A percentile compares a stretch with the other conserved stretches of the same genome.
Evolutionary conservation across 2,329 filamentous ascomycete species (phyloP).

Genomic region (Stromatinia cepivora): DNA sequence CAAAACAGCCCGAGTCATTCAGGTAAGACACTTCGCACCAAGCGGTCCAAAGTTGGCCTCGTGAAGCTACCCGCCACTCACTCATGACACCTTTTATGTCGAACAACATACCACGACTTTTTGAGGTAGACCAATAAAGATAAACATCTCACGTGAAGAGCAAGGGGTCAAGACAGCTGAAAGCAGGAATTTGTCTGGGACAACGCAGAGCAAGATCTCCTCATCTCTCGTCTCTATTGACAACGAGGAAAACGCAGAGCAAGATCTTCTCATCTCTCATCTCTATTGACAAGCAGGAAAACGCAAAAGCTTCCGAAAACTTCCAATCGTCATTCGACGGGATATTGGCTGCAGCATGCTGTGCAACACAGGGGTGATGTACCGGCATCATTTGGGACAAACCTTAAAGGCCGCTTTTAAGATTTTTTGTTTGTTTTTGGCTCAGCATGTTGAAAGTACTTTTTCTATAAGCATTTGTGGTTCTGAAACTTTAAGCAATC

Average conservation of each 20-base stretch:
- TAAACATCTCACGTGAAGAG: neutral
- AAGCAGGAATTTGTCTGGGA: neutral
- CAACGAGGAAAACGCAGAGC: slow-evolving; percentile 8
- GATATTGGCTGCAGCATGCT: slow-evolving; percentile 13
- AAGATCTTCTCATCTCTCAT: slow-evolving; percentile 14
- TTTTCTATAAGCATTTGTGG: neutral
- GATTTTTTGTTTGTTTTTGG: neutral
- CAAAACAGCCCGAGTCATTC: slow-evolving; percentile 7
- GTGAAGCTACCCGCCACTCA: neutral
- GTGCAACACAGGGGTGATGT: neutral
- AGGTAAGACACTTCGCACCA: neutral
- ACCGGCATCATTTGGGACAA: slow-evolving; percentile 13
- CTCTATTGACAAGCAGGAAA: slow-evolving; percentile 15
- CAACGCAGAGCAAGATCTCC: neutral
- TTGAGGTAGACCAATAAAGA: neutral
- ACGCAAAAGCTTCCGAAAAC: slow-evolving; percentile 6
- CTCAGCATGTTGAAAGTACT: neutral
- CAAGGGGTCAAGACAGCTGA: neutral
- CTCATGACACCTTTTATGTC: neutral
- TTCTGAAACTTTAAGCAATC: neutral
- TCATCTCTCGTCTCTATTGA: slow-evolving; percentile 19
- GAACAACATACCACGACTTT: slow-evolving; percentile 4
- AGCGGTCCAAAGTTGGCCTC: neutral
- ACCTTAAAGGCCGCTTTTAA: slow-evolving; percentile 8
- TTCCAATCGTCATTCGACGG: neutral